Percentiles rank a stretch among this genome's conserved stretches.
Conservation (phyloP, 768 basidiomycete species). For the Russula brevipes region DNA sequence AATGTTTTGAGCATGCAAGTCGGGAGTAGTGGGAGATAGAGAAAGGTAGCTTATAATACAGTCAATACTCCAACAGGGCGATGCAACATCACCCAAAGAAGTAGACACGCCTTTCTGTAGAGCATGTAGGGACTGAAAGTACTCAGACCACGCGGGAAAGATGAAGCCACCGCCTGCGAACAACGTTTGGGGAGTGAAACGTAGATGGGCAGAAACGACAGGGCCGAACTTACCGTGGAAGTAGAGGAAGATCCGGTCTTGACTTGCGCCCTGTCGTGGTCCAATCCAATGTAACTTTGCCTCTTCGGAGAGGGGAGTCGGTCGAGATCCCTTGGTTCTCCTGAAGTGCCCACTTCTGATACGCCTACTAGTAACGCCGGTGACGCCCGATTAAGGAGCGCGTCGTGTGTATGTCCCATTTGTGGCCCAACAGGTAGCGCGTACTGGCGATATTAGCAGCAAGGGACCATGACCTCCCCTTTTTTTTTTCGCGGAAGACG, state of each 20-base stretch:
- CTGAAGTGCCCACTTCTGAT: neutral
- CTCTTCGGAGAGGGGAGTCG: conserved; percentile 1
- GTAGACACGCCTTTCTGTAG: neutral
- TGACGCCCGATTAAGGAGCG: neutral
- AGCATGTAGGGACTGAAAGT: conserved; percentile 4
- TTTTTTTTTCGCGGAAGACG: conserved; percentile 9
- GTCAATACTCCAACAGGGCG: conserved; percentile 4
- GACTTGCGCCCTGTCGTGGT: conserved; percentile 4
- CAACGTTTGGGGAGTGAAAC: neutral
- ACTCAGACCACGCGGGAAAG: neutral
- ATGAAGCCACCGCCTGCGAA: conserved; percentile 3
- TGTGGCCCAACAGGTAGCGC: neutral
- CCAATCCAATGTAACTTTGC: conserved; percentile 15
- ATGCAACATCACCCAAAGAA: conserved; percentile 6
- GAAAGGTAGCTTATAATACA: too few species aligned
- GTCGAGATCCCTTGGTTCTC: conserved; percentile 2
- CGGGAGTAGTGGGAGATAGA: neutral
- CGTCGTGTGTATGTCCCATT: neutral
- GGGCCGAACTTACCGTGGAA: too few species aligned
- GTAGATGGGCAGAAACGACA: too few species aligned
- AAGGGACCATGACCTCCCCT: conserved; percentile 7
- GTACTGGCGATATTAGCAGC: neutral
- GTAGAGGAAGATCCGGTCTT: conserved; percentile 1
- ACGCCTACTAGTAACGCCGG: neutral
- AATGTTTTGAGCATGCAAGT: neutral